phyloP scores from a whole-genome alignment of 2,329 filamentous ascomycete species.

The Mycocentrospora acerina region DNA sequence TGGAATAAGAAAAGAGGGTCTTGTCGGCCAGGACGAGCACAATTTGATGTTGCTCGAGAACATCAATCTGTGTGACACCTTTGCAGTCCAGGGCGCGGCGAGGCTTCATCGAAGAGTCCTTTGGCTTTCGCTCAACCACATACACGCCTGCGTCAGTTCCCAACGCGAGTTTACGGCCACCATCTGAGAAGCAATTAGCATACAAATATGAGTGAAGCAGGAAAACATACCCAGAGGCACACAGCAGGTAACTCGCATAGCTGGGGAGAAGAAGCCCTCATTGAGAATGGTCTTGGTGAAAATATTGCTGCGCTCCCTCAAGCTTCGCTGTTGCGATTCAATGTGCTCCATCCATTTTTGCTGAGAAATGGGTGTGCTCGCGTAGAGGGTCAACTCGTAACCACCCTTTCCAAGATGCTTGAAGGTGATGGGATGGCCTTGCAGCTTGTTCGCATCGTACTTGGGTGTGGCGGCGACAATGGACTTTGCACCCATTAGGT shows the following conservation, averaged over 20 bases:
- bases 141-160: conserved; percentile 95
- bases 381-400: conserved; percentile 88
- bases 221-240: conserved; percentile 75
- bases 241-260: conserved; percentile 90
- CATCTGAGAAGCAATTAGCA: conserved; percentile 60
- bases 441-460: conserved; percentile 53
- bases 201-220: background rate
- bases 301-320: conserved; percentile 74
- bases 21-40: conserved; percentile 91
- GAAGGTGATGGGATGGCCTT: conserved; percentile 94
- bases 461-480: conserved; percentile 51
- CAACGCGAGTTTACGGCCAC: conserved; percentile 89
- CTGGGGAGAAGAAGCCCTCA: conserved; percentile 86
- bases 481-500: conserved; percentile 57
- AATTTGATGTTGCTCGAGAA: conserved; percentile 91
- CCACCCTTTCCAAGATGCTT: conserved; percentile 92
- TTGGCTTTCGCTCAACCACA: conserved; percentile 85
- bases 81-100: conserved; percentile 82
- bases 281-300: conserved; percentile 70
- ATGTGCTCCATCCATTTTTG: conserved; percentile 98
- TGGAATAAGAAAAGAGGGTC: conserved; percentile 83
- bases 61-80: conserved; percentile 91
- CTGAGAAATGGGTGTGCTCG: conserved; percentile 78
- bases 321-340: conserved; percentile 81
- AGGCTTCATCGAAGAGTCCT: conserved; percentile 72